Evolutionary conservation across 31 red algal genomes (phyloP).

Genomic region (Porphyra umbilicalis): DNA sequence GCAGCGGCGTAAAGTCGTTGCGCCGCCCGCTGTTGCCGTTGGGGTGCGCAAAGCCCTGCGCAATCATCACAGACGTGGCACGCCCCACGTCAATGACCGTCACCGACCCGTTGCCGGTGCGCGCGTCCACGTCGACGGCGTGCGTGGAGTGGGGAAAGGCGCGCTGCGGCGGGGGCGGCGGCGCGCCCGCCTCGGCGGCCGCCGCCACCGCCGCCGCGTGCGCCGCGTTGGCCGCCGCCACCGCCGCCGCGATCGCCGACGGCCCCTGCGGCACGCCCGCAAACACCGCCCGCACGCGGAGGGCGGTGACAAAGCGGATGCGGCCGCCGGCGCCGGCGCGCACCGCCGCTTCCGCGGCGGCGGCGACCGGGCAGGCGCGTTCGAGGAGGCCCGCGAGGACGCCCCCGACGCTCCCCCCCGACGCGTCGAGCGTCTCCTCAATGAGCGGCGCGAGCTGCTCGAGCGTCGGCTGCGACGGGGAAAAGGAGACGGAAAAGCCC

Average conservation of each 20-base stretch:
- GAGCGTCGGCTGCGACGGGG: constrained; percentile 56
- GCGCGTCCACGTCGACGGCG: constrained; percentile 79
- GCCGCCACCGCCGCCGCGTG: neutral
- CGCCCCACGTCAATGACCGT: constrained; percentile 84
- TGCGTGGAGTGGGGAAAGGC: constrained; percentile 9
- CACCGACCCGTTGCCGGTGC: constrained; percentile 45
- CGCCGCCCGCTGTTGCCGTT: constrained; percentile 10
- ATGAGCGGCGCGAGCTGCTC: constrained; percentile 58
- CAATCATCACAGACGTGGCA: constrained; percentile 75
- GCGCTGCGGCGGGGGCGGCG: neutral
- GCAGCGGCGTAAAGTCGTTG: constrained; percentile 46
- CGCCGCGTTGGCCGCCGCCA: neutral
- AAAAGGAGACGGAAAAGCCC: constrained; percentile 79
- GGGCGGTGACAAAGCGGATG: constrained; percentile 71
- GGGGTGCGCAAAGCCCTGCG: constrained; percentile 54
- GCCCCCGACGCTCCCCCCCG: constrained; percentile 68
- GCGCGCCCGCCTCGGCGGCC: neutral
- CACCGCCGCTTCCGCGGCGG: constrained; percentile 62
- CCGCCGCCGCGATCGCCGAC: neutral
- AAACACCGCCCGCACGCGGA: constrained; percentile 76
- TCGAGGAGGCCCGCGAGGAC: constrained; percentile 71
- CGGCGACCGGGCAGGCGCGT: constrained; percentile 71
- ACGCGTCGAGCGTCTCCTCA: constrained; percentile 82
- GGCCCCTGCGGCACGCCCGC: constrained; percentile 14
- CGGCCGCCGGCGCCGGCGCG: constrained; percentile 51